Conservation (phyloP, 352 stramenopile genomes). For the Poterioochromonas sp. region DNA sequence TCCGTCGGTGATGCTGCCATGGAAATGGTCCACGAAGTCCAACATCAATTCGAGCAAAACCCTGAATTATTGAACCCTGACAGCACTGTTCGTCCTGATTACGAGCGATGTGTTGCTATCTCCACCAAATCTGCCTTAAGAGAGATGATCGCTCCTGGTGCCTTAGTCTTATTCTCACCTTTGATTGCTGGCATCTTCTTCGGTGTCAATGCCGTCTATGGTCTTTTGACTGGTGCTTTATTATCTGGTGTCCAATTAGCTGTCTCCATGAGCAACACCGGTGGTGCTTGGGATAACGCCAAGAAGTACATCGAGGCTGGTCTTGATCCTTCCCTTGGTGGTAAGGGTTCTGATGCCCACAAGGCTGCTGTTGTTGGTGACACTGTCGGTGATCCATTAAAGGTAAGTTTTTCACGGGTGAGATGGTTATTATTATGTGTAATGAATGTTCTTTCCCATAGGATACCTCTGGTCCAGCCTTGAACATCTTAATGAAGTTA, state of each 20-base stretch:
- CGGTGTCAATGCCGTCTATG: conserved; percentile 90
- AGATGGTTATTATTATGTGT: too few relatives aligned
- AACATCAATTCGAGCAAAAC: conserved; percentile 97
- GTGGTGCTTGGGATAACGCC: conserved; percentile 98
- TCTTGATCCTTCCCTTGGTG: conserved; percentile 51
- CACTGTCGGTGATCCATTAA: conserved; percentile 98
- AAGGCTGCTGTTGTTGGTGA: conserved; percentile 94
- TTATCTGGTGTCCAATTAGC: conserved; percentile 93
- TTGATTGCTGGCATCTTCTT: conserved; percentile 96
- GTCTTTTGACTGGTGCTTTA: conserved; percentile 87
- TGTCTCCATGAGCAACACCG: conserved; percentile 98
- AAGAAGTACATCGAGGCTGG: conserved; percentile 99
- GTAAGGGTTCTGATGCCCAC: conserved; percentile 93
- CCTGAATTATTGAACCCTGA: conserved; percentile 90
- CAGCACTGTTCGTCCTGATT: conserved; percentile 65
- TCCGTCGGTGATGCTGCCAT: conserved; percentile 93
- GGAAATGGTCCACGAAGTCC: conserved; percentile 99
- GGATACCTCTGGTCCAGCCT: conserved; percentile 93
- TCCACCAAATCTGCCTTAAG: conserved; percentile 93
- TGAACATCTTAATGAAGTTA: conserved; percentile 99
- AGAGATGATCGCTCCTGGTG: conserved; percentile 96
- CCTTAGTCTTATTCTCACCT: conserved; percentile 95
- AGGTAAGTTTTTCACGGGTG: too few relatives aligned
- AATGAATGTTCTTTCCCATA: too few relatives aligned
- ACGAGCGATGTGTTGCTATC: conserved; percentile 94